Conservation (phyloP, 371 early-diverging fungal genomes). For the Umbelopsis sp. region DNA sequence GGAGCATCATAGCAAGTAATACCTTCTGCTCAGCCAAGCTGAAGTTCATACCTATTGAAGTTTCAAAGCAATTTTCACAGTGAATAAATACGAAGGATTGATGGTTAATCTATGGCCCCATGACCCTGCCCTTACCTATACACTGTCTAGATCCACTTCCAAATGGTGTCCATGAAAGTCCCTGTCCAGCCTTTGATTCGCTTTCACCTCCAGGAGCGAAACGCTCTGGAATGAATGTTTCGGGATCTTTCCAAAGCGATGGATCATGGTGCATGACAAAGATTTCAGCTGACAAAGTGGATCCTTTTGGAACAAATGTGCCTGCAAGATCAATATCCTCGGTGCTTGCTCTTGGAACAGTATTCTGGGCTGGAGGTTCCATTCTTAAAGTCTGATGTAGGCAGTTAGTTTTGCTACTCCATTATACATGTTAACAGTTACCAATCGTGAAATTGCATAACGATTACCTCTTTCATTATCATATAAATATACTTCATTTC, state of each 20-base stretch:
- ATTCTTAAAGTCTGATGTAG: conserved; percentile 31
- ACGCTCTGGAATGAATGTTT: conserved; percentile 13
- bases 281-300: neutral
- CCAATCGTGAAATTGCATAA: too few species aligned
- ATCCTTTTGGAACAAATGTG: neutral
- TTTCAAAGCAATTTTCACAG: too few species aligned
- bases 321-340: conserved; percentile 10
- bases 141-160: conserved; percentile 19
- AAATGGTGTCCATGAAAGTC: conserved; percentile 22
- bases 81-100: neutral
- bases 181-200: conserved; percentile 19
- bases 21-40: conserved; percentile 28
- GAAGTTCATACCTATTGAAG: conserved; percentile 22
- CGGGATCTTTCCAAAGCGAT: conserved; percentile 9
- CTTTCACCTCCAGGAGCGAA: conserved; percentile 17
- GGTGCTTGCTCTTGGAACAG: conserved; percentile 23
- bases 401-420: too few species aligned
- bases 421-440: too few species aligned
- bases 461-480: conserved; percentile 34
- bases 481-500: conserved; percentile 47
- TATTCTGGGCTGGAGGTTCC: conserved; percentile 25
- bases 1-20: conserved; percentile 22
- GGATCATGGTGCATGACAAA: conserved; percentile 13
- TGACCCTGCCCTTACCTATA: conserved; percentile 16
- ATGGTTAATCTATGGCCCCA: neutral